These are phyloP conservation scores for Camellia japonica DNA, from an alignment of 148 eudicot genomes.

Conservation along the genomic window DNA sequence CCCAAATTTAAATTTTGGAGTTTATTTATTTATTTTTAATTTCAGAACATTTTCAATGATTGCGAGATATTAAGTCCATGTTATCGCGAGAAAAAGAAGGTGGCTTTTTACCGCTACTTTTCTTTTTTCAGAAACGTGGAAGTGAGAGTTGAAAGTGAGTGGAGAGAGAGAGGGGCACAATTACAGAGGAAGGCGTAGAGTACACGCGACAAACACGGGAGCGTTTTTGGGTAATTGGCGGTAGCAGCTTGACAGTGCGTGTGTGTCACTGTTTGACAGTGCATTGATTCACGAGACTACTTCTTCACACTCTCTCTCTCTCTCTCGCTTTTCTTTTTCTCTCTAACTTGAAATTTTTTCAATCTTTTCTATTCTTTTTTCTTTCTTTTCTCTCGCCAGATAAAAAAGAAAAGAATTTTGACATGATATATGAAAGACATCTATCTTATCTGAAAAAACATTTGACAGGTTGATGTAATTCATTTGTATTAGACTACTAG, in stretches of 20 bases:
- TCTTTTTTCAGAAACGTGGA: neutral
- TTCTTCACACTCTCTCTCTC: neutral
- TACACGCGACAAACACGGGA: conserved; percentile 38
- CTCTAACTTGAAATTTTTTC: neutral
- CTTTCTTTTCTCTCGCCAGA: no score
- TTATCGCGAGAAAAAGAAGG: no score
- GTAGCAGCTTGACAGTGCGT: neutral
- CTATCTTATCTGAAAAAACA: neutral
- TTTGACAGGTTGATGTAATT: conserved; percentile 12
- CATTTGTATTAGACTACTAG: no score
- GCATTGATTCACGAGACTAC: conserved; percentile 11
- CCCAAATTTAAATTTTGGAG: no score
- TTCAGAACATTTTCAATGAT: no score
- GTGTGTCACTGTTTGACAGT: neutral
- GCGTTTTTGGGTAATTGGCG: conserved; percentile 9
- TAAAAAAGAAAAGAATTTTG: neutral
- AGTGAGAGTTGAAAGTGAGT: neutral
- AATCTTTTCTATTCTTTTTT: neutral
- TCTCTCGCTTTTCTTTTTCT: neutral
- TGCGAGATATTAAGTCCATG: no score
- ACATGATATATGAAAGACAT: conserved; percentile 14
- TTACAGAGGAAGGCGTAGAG: conserved; percentile 18
- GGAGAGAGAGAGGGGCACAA: conserved; percentile 5
- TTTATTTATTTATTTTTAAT: no score
- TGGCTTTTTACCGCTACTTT: no score